These are phyloP conservation scores for Tinospora cordifolia DNA, from an alignment of 164 flowering plant species.

Conservation along the genomic window DNA sequence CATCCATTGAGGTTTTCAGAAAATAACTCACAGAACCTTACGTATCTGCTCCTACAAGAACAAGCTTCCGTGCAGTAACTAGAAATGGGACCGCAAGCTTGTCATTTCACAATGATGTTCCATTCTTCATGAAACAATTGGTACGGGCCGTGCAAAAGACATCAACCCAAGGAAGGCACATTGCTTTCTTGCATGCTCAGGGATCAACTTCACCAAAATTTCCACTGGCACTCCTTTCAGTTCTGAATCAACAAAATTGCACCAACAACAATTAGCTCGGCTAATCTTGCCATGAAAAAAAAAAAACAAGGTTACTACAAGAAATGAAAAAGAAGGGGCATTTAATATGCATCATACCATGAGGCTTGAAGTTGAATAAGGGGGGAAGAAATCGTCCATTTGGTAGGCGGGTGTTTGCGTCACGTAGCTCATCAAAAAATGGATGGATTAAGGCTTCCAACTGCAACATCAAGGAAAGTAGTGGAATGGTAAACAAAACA, in stretches of 20 bases:
- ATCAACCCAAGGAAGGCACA: slow-evolving; percentile 53
- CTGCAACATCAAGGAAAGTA: slow-evolving; percentile 29
- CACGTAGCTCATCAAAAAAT: slow-evolving; percentile 73
- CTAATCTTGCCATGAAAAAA: not conserved
- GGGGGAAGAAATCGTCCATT: slow-evolving; percentile 74
- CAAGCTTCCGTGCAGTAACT: slow-evolving; percentile 8
- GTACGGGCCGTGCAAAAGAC: not conserved
- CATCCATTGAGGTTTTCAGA: slow-evolving; percentile 1
- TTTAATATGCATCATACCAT: slow-evolving; percentile 35
- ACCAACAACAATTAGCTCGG: not conserved
- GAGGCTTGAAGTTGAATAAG: slow-evolving; percentile 63
- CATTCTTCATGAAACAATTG: not conserved
- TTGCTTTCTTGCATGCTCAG: slow-evolving; percentile 77
- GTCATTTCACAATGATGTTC: not conserved
- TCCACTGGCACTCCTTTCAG: slow-evolving; percentile 54
- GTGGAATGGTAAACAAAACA: not conserved
- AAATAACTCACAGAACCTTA: not conserved
- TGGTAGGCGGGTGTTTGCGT: slow-evolving; percentile 59
- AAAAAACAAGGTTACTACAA: not conserved
- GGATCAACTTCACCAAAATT: slow-evolving; percentile 53
- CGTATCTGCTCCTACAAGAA: slow-evolving; percentile 1
- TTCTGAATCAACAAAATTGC: slow-evolving; percentile 30
- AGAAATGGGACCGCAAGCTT: slow-evolving; percentile 1
- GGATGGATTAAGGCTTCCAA: slow-evolving; percentile 64
- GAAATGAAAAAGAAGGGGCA: not conserved